Evolutionary conservation across 192 early-diverging fungal species (phyloP), one percentile per base, ranked within the genome.

Genomic region (Phlyctochytrium bullatum): DNA sequence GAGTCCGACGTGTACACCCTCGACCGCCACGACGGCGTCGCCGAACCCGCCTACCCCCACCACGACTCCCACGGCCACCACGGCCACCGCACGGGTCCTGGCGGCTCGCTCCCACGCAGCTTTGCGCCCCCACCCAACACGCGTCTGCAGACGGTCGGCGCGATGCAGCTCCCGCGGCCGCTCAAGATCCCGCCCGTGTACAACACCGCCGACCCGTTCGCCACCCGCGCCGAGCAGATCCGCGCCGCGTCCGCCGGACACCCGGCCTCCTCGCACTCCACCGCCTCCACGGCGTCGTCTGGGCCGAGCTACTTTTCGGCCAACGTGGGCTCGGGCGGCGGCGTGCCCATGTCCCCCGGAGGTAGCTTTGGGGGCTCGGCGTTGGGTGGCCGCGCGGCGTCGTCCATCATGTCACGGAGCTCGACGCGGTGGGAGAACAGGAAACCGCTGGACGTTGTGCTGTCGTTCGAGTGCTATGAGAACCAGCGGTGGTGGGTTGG

Each of bases 401-500:
- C 10, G 10, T 47, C 40, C 10, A 47, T 47, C 40, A 47, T 47
- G 40, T 52, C 64, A 16, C 69, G 69, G 23, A 64, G 62, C 10
- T 71, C 69, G 23, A 31, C 64, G 34, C 69, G 69, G 52, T 61
- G 62, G 31, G 25, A 61, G 23, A 71, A 71, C 62, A 61, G 62
- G 40, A 68, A 67, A 30, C 28, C 73, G 66, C 56, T 61, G 70
- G 58, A 65, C 64, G 3, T 72, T 73, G 17, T 47, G 28, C 61
- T 73, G 28, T 56, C 27, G 25, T 72, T 73, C 28, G 67, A 62
- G 27, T 66, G 70, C n/a, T 87, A 74, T 64, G 83, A 88, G 76
- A 85, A 88, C 76, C 83, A 88, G 71, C 80, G 86, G 30, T 88
- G 86, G 86, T 88, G 83, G 83, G 72, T 84, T 16, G 83, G 81